phyloP scores from a whole-genome alignment of 2,329 filamentous ascomycete genomes.

The Stachybotrys chlorohalonatus region DNA sequence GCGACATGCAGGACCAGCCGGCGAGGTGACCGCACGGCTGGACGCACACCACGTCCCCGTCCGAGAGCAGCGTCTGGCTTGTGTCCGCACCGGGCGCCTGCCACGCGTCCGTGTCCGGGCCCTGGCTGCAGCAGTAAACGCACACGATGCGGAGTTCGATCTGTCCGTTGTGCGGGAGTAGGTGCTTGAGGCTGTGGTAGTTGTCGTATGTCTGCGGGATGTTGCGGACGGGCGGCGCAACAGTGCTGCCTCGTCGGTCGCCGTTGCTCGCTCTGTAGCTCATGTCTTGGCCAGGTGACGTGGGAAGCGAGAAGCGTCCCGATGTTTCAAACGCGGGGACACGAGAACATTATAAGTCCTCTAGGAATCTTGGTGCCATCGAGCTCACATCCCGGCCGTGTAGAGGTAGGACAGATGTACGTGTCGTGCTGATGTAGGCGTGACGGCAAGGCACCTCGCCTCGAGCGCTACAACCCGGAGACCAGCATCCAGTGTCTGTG shows the following conservation, averaged over 20 bases:
- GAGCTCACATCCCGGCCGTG: not conserved
- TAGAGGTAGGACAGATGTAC: not conserved
- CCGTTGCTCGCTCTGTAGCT: not conserved
- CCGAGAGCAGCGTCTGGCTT: not conserved
- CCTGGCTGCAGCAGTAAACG: not conserved
- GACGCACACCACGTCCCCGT: not conserved
- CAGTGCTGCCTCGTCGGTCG: not conserved
- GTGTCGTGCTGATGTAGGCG: not conserved
- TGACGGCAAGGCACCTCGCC: not conserved
- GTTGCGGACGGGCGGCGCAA: not conserved
- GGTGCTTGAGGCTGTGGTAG: not conserved
- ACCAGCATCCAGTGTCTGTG: not conserved
- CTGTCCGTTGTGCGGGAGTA: not conserved
- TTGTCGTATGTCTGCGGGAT: not conserved
- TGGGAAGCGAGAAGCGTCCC: not conserved
- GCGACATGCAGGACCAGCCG: conserved; percentile 2
- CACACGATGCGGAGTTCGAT: not conserved
- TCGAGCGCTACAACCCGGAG: not conserved
- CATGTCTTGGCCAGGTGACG: not conserved
- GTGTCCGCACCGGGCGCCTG: not conserved
- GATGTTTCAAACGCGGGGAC: not conserved
- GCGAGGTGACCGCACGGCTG: conserved; percentile 4
- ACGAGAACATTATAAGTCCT: not conserved
- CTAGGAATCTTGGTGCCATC: not conserved
- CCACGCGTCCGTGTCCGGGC: not conserved